These are phyloP conservation scores for Komagataea norvegica DNA, from an alignment of 1,139 yeast genomes.

Conservation along the genomic window DNA sequence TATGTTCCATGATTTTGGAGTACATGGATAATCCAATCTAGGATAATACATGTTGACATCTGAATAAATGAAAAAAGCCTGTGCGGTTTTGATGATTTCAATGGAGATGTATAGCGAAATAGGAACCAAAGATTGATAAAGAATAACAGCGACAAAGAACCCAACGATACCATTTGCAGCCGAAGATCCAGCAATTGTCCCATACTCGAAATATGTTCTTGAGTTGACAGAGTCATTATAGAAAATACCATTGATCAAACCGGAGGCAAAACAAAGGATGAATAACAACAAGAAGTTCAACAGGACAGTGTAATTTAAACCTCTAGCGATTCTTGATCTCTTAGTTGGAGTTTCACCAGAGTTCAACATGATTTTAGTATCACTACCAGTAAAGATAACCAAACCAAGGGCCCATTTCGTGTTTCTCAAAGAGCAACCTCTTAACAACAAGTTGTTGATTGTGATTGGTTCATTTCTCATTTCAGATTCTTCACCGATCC, in stretches of 20 bases:
- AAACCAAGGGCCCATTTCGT: constrained; percentile 92
- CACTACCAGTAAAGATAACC: constrained; percentile 87
- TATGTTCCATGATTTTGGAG: constrained; percentile 95
- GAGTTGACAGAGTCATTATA: constrained; percentile 53
- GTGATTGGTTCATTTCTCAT: constrained; percentile 62
- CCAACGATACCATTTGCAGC: constrained; percentile 79
- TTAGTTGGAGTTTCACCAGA: constrained; percentile 93
- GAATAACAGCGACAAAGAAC: constrained; percentile 83
- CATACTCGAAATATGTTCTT: constrained; percentile 66
- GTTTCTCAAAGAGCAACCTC: constrained; percentile 88
- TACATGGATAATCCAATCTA: constrained; percentile 85
- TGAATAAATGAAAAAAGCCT: constrained; percentile 87
- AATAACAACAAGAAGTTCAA: constrained; percentile 75
- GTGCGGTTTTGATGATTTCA: constrained; percentile 90
- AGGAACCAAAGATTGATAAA: constrained; percentile 89
- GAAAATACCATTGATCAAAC: constrained; percentile 74
- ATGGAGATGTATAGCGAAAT: constrained; percentile 91
- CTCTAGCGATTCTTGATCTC: constrained; percentile 74
- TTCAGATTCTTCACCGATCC: constrained; percentile 40
- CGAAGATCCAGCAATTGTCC: constrained; percentile 49
- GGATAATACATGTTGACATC: constrained; percentile 85
- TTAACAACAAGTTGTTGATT: constrained; percentile 71
- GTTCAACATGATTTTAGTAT: constrained; percentile 89
- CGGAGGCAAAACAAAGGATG: constrained; percentile 75
- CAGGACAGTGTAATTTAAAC: constrained; percentile 75